These are phyloP conservation scores for Aspergillus sergii DNA, from an alignment of 2,329 filamentous ascomycete species.

Conservation along the genomic window DNA sequence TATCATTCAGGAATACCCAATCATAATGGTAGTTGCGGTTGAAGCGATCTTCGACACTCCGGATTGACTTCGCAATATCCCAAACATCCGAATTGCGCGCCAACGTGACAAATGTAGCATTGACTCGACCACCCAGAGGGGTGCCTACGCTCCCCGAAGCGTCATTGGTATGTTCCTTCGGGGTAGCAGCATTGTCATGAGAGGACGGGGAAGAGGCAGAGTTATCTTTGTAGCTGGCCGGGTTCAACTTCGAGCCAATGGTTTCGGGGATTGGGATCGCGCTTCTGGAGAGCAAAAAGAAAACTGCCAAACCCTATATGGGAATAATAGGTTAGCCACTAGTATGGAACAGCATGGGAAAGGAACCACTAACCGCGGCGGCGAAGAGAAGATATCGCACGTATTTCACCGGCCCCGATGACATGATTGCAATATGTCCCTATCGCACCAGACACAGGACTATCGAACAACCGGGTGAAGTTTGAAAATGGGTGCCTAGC, in stretches of 20 bases:
- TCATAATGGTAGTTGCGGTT: slow-evolving; percentile 97
- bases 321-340: neutral
- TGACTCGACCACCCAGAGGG: slow-evolving; percentile 72
- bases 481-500: slow-evolving; percentile 7
- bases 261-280: slow-evolving; percentile 45
- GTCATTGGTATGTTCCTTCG: slow-evolving; percentile 16
- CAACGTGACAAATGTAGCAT: slow-evolving; percentile 95
- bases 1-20: slow-evolving; percentile 98
- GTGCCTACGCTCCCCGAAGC: slow-evolving; percentile 47
- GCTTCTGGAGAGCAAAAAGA: slow-evolving; percentile 79
- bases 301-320: slow-evolving; percentile 63
- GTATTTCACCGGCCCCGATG: slow-evolving; percentile 19
- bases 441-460: slow-evolving; percentile 23
- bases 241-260: slow-evolving; percentile 25
- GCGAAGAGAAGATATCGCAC: slow-evolving; percentile 23
- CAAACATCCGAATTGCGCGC: slow-evolving; percentile 92
- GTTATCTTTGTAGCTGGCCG: slow-evolving; percentile 25
- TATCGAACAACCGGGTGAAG: slow-evolving; percentile 6
- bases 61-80: slow-evolving; percentile 95
- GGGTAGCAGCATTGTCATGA: slow-evolving; percentile 28
- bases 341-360: neutral
- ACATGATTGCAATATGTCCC: slow-evolving; percentile 14
- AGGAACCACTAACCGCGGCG: slow-evolving; percentile 12
- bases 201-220: slow-evolving; percentile 15
- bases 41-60: slow-evolving; percentile 96